Base-by-base conservation (phyloP, 768 basidiomycete species). In the Daedaleopsis sinensis region DNA sequence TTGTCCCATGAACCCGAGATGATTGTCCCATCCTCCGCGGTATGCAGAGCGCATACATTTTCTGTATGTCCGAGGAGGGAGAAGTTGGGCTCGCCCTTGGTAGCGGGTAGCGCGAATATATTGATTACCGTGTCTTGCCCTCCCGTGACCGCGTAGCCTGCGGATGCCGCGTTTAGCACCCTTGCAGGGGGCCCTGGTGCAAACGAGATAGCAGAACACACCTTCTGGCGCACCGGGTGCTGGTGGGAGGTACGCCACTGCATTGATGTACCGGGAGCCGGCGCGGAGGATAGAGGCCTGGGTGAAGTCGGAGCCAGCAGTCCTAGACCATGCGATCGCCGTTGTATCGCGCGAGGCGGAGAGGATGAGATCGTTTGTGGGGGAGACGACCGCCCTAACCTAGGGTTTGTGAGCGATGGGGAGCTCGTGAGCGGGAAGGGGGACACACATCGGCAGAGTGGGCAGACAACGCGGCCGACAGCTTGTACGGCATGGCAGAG, bases 1-100 rank as follows among this genome's bases (percentile, higher is more conserved):
- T 84, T 91, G 77, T 98, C 97, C 97, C 97, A 99, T 46, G 94
- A 96, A 19, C 97, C 97, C 9, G 93, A 96, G 59, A 97, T 86
- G 62, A 98, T 88, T 52, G 84, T 80, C 16, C 93, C 93, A 51
- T 82, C 81, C 10, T 83, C 74, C 11, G 85, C 84, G 5, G 87
- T 84, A 69, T 93, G 82, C 58, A 99, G 78, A 21, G 92, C 83
- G 73, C 96, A 98, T 38, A 98, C 84, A 71, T 98, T 98, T 50
- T 89, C 88, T 13, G 86, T 84, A 73, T 99, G 97, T 23, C 96
- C 97, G 38, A 98, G 72, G 27, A 98, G 82, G 21, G 87, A 85
- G 77, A 89, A 91, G 68, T 85, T 81, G 21, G 96, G 94, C 61
- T 95, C 90, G 58, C 85, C 84, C 67, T 79, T 82, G 18, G 81